Conservation (phyloP, 441 rosid genomes). For the Adansonia grandidieri region DNA sequence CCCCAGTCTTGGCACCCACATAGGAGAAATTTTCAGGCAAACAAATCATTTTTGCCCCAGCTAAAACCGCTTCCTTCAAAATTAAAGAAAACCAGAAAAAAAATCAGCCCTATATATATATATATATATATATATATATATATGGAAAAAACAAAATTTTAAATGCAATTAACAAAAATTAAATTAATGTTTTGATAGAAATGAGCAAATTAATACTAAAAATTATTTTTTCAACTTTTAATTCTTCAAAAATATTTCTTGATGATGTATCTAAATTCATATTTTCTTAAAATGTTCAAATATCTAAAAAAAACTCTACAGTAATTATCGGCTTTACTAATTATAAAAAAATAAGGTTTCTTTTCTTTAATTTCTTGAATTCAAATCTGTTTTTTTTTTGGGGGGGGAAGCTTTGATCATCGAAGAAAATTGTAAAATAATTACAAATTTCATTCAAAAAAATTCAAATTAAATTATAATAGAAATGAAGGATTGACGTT, state of each 20-base stretch:
- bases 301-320: neutral
- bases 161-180: neutral
- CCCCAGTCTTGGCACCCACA: constrained; percentile 70
- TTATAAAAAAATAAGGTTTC: neutral
- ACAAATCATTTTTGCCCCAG: constrained; percentile 86
- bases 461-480: neutral
- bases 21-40: constrained; percentile 88
- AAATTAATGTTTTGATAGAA: neutral
- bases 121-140: neutral
- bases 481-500: neutral
- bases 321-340: neutral
- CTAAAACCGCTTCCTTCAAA: constrained; percentile 80
- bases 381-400: neutral
- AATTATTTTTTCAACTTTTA: neutral
- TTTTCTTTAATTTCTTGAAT: neutral
- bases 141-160: neutral
- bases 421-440: constrained; percentile 5
- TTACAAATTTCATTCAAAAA: constrained; percentile 3
- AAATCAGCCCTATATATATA: neutral
- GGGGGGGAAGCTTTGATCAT: neutral
- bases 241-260: neutral
- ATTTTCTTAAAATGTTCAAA: constrained; percentile 1
- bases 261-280: neutral
- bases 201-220: constrained; percentile 3
- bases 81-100: neutral